Percentiles rank a stretch among this genome's conserved stretches.
Conservation (phyloP, 192 early-diverging fungal genomes). For the Backusella luteola region DNA sequence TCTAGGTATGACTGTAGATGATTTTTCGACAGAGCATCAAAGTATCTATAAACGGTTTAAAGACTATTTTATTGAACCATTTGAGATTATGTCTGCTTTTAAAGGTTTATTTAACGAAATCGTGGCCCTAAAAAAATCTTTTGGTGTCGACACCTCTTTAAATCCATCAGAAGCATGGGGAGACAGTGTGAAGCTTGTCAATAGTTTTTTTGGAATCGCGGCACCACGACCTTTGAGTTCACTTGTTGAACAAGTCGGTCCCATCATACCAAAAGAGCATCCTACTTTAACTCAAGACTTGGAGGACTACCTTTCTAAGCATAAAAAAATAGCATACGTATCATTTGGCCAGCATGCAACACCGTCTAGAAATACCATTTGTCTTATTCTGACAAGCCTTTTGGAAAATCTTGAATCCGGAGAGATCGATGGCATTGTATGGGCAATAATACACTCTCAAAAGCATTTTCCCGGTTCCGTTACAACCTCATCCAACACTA, state of each 20-base stretch:
- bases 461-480: background rate
- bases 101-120: background rate
- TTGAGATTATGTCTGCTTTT: background rate
- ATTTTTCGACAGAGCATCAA: background rate
- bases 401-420: constrained; percentile 16
- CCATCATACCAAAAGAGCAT: constrained; percentile 28
- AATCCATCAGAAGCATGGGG: background rate
- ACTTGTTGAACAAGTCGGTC: constrained; percentile 32
- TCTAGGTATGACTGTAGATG: background rate
- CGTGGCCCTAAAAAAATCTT: background rate
- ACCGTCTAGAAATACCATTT: background rate
- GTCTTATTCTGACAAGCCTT: constrained; percentile 19
- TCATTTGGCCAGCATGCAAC: constrained; percentile 30
- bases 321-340: constrained; percentile 23
- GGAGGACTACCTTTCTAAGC: constrained; percentile 10
- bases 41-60: background rate
- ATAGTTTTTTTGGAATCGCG: constrained; percentile 14
- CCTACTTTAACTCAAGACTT: background rate
- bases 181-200: constrained; percentile 19
- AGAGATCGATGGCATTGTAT: constrained; percentile 34
- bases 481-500: background rate
- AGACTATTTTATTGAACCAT: background rate
- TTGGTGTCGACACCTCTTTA: background rate
- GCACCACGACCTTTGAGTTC: constrained; percentile 13
- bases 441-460: constrained; percentile 10